phyloP scores from a whole-genome alignment of 2,329 filamentous ascomycete genomes.

The Diaporthe longicolla region DNA sequence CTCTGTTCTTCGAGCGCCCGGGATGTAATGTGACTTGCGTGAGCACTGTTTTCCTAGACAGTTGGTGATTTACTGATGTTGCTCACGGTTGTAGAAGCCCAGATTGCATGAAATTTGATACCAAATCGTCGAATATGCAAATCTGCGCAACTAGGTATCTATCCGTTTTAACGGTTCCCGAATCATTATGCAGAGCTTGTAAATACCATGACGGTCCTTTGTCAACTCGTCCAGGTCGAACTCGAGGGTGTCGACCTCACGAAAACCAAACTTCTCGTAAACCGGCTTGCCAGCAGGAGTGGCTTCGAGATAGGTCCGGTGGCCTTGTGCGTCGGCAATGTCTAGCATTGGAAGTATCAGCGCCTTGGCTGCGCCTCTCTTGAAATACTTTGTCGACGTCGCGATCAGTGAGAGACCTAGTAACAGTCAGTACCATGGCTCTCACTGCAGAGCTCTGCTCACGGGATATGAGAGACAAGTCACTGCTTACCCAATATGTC shows the following conservation, averaged over 20 bases:
- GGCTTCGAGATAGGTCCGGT: slow-evolving; percentile 16
- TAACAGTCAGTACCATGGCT: background rate
- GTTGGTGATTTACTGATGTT: too few relatives aligned
- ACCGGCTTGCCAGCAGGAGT: slow-evolving; percentile 19
- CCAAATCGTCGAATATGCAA: background rate
- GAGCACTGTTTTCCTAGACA: too few relatives aligned
- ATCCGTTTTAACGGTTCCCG: background rate
- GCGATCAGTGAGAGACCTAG: slow-evolving; percentile 11
- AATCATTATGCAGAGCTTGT: slow-evolving; percentile 17
- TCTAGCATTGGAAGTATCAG: slow-evolving; percentile 17
- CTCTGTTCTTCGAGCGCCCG: too few relatives aligned
- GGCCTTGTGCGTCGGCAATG: slow-evolving; percentile 1
- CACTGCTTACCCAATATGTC: slow-evolving; percentile 22
- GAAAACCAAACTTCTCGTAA: slow-evolving; percentile 17
- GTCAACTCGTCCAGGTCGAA: slow-evolving; percentile 22
- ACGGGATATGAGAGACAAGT: background rate
- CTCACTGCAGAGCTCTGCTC: background rate
- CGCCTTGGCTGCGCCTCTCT: slow-evolving; percentile 12
- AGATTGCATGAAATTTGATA: too few relatives aligned
- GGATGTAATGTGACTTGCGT: too few relatives aligned
- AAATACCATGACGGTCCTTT: slow-evolving; percentile 18
- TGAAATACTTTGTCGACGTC: slow-evolving; percentile 27
- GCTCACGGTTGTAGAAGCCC: too few relatives aligned
- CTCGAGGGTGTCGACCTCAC: slow-evolving; percentile 1
- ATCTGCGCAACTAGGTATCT: background rate